Evolutionary conservation across 345 rosid genomes (phyloP), one percentile per base, ranked within the genome.

Genomic region (Acer campestre): DNA sequence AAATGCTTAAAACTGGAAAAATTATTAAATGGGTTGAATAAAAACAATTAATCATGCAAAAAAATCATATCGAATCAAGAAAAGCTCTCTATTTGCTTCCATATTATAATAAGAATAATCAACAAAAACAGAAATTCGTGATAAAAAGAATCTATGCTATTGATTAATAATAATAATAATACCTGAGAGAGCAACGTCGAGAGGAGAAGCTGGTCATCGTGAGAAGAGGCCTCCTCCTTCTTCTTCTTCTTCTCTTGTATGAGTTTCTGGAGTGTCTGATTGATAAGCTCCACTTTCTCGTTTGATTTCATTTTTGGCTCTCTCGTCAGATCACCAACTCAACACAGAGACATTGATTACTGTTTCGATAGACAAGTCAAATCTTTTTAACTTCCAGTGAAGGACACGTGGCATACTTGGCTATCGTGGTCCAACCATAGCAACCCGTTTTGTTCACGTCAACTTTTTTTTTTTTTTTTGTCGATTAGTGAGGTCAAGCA

Each of bases 171-270:
- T 35, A 31, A 29, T 29, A 29, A 29, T 31, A 31, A 38, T 76
- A 93, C 98, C 95, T 88, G 89, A 77, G 91, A 89, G 68, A 93
- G 85, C 51, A 92, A 82, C 18, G 68, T 80, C 55, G 89, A 82
- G 82, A 93, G 94, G 49, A 90, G 79, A 65, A 77, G 85, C 38
- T 82, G 89, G 51, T 89, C 91, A 17, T 81, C 86, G 3, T 68
- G 59, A 42, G 80, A 84, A 59, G 79, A 74, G 70, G 78, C 84
- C 63, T 59, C 20, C 5, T 48, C 63, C 61, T 75, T 76, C 58
- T 75, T 84, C 67, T 88, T 76, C 70, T 78, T 76, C 58, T 75
- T 84, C 67, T 88, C 94, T 51, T 84, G 81, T 40, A 85, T 69
- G 66, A 91, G 82, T 48, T 85, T 81, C 77, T 86, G 89, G 80